These are phyloP conservation scores for Dioscorea zingiberensis DNA, from an alignment of 106 monocot species.

Conservation along the genomic window DNA sequence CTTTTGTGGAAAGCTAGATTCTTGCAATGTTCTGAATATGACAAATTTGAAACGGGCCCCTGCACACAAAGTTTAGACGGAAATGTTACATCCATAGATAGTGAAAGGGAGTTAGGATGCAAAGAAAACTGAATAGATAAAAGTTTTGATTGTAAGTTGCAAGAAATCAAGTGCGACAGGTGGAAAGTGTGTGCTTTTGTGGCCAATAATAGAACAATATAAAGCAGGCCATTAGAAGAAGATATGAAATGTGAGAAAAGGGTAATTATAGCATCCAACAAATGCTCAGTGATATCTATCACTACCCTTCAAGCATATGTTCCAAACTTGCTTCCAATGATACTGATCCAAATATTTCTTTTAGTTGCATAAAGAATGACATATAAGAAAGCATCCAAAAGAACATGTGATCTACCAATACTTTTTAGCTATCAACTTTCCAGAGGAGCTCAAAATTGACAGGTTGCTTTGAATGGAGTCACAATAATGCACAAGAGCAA, in stretches of 20 bases:
- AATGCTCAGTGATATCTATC: not conserved
- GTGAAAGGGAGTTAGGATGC: conserved; percentile 2
- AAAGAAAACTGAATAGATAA: conserved; percentile 1
- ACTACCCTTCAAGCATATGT: not conserved
- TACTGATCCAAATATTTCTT: not conserved
- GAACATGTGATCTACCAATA: not conserved
- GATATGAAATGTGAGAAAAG: not conserved
- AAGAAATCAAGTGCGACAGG: conserved; percentile 14
- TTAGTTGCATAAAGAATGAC: not conserved
- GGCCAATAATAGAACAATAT: conserved; percentile 15
- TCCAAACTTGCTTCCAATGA: conserved; percentile 1
- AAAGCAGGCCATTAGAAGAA: conserved; percentile 2
- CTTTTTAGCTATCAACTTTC: not conserved
- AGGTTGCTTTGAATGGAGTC: not conserved
- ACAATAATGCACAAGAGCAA: not conserved
- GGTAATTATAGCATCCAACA: conserved; percentile 2
- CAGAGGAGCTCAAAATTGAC: not conserved
- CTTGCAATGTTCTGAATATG: too few relatives aligned
- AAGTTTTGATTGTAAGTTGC: not conserved
- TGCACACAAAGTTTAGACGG: conserved; percentile 4
- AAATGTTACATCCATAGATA: conserved; percentile 1
- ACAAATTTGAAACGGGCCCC: not conserved
- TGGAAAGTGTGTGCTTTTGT: conserved; percentile 18
- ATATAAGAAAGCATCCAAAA: not conserved
- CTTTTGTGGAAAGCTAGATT: too few relatives aligned